Evolutionary conservation across 345 rosid species (phyloP), one percentile per base, ranked within the genome.

Genomic region (Lumnitzera racemosa): DNA sequence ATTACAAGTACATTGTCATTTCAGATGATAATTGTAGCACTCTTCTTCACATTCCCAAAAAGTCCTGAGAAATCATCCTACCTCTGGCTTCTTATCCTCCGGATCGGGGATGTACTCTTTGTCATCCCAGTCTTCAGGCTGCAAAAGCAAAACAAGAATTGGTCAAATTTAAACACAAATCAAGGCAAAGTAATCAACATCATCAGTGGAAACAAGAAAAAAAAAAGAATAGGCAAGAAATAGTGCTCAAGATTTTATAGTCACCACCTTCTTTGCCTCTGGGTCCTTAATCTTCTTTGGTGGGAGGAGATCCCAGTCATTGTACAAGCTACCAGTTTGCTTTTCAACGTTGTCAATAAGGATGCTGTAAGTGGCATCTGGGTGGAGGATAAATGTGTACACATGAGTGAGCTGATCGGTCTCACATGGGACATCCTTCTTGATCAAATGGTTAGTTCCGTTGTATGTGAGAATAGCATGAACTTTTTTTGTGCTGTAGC

Each of bases 101-200:
- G 99, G 97, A 52, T 95, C 99, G 20, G 94, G 57, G 73, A 90
- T 95, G 54, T 73, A 90, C 63, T 90, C 97, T 65, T 84, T 78
- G 62, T 86, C 99, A 31, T 90, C 97, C 97, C 99, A 95, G 70
- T 95, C 97, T 80, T 88, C 97, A 41, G 97, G 99, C 99, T 94
- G 82, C 55, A 12, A 62, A 51, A 11, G 20, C 15, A 4, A 41
- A 49, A 48, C 10, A 59, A 59, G 24, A 16, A 61, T 36, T 25
- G 13, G 29, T 47, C 20, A n/a, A 55, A 56, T 46, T 14, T 15
- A 46, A 23, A 16, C 53, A 25, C 20, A 47, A 63, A 24, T 46
- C 31, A 29, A 11, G 56, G 8, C 29, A 58, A 31, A 23, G 29
- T 9, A 61, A 47, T 12, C 27, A 25, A 49, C 51, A 57, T n/a